A percentile compares a stretch with the other conserved stretches of the same genome.
phyloP scores from a whole-genome alignment of 306 rosid species.

The Argentina anserina region DNA sequence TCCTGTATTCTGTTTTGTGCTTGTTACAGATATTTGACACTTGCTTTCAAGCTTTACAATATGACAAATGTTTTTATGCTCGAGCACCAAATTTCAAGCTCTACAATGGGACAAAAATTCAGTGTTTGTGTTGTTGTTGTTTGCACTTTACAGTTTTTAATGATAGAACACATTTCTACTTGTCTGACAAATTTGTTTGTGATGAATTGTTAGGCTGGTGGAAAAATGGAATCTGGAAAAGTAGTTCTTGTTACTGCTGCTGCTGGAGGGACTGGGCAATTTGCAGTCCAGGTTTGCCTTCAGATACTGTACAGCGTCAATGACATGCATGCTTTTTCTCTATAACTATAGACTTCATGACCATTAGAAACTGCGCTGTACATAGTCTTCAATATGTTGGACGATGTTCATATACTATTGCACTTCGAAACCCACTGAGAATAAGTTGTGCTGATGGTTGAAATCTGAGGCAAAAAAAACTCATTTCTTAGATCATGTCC shows the following conservation, averaged over 20 bases:
- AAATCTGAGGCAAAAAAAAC: background rate
- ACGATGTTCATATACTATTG: background rate
- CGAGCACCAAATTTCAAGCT: no score
- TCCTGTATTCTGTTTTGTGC: background rate
- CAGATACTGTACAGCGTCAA: background rate
- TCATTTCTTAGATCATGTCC: background rate
- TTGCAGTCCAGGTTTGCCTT: slow-evolving; percentile 82
- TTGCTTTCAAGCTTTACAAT: background rate
- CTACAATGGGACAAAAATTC: background rate
- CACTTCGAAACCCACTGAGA: background rate
- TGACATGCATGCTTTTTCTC: background rate
- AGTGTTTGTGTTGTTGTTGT: slow-evolving; percentile 8
- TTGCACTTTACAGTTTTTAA: background rate
- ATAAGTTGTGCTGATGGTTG: background rate
- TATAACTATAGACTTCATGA: background rate
- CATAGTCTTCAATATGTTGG: background rate
- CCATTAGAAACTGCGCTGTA: background rate
- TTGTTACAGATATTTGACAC: background rate
- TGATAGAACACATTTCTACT: slow-evolving; percentile 13
- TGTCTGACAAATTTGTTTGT: slow-evolving; percentile 19
- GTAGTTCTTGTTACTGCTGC: slow-evolving; percentile 96
- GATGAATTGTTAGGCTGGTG: slow-evolving; percentile 51
- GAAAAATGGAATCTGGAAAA: slow-evolving; percentile 84
- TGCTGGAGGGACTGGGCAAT: slow-evolving; percentile 99
- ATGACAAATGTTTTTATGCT: background rate